Evolutionary conservation across 768 basidiomycete species (phyloP).

Genomic region (Piloderma croceum): DNA sequence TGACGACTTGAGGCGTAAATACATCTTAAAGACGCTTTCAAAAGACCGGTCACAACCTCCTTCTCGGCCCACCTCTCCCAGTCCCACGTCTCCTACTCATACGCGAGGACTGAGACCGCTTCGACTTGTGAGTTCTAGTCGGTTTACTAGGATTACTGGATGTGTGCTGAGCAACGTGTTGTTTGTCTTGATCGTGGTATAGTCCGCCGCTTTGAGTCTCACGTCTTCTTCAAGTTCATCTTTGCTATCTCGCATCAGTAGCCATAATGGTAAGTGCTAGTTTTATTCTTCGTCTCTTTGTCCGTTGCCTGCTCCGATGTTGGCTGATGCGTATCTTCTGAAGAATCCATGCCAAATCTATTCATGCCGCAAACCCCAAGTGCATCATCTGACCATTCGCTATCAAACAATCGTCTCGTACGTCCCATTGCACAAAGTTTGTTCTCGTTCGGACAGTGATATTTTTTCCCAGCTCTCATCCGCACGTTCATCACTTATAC

Average conservation of each 20-base stretch:
- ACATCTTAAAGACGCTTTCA: conserved; percentile 9
- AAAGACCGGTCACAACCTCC: conserved; percentile 9
- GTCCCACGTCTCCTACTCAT: conserved; percentile 17
- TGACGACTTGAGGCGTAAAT: no score
- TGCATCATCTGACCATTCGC: conserved; percentile 61
- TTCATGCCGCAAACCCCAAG: conserved; percentile 48
- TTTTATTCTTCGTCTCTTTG: no score
- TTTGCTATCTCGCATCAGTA: neutral
- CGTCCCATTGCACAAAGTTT: conserved; percentile 13
- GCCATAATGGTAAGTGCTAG: no score
- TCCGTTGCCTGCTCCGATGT: no score
- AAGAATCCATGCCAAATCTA: no score
- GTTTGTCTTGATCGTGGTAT: no score
- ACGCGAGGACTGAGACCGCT: conserved; percentile 50
- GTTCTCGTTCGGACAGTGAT: conserved; percentile 32
- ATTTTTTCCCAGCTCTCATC: conserved; percentile 46
- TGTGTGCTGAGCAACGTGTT: no score
- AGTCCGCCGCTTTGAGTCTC: conserved; percentile 40
- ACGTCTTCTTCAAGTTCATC: conserved; percentile 33
- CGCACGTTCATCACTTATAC: conserved; percentile 44
- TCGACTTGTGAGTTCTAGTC: conserved; percentile 45
- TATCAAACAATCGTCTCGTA: conserved; percentile 56
- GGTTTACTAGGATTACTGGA: no score
- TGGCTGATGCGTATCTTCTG: no score
- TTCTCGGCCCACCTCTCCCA: conserved; percentile 18